Evolutionary conservation across 169 alveolate species (phyloP).

Genomic region (Besnoitia besnoiti): DNA sequence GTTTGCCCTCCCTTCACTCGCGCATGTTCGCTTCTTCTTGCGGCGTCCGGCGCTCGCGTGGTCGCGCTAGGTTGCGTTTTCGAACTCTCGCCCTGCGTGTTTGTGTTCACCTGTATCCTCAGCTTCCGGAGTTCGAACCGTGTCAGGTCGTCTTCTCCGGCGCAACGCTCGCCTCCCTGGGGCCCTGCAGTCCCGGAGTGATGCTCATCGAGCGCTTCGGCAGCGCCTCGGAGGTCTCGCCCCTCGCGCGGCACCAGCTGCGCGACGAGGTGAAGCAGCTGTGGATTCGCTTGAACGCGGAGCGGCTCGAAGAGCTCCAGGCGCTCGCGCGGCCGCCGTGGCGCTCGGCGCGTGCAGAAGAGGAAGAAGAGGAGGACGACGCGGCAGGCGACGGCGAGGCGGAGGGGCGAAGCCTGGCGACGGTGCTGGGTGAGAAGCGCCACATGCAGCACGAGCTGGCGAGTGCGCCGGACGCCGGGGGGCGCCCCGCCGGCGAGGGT

Average conservation of each 20-base stretch:
- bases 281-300: conserved; percentile 37
- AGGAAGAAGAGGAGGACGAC: not conserved
- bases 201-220: conserved; percentile 61
- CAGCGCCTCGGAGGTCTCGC: conserved; percentile 26
- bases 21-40: not conserved
- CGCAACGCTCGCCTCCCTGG: conserved; percentile 48
- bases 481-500: not conserved
- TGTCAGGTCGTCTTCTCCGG: conserved; percentile 48
- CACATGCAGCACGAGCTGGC: not conserved
- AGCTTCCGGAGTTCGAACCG: conserved; percentile 43
- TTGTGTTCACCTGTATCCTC: not conserved
- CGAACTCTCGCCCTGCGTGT: not conserved
- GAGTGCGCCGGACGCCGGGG: not conserved
- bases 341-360: not conserved
- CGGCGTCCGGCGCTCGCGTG: not conserved
- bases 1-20: not conserved
- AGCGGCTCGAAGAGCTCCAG: not conserved
- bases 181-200: conserved; percentile 63
- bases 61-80: not conserved
- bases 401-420: not conserved
- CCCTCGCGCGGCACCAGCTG: conserved; percentile 25
- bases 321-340: conserved; percentile 6
- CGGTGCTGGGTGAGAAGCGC: not conserved
- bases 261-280: conserved; percentile 32
- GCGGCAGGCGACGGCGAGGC: not conserved